Base-by-base conservation (phyloP, 176 grass and related monocot species). In the Triticum monococcum region DNA sequence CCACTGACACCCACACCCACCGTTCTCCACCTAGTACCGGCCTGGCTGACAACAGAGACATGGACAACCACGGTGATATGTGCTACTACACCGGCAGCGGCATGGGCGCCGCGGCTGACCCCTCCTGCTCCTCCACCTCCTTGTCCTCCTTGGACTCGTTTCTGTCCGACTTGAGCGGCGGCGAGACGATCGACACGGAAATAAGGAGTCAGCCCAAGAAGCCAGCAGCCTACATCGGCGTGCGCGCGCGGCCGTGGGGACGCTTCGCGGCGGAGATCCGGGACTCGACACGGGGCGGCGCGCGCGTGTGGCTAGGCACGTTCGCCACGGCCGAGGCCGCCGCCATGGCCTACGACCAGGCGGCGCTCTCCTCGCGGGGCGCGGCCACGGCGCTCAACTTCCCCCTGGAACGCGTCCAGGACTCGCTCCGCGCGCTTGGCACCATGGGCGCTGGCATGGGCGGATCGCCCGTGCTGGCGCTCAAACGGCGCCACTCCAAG, bases 271-370 rank as follows among this genome's bases (percentile, higher is more conserved):
- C 71, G 40, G 71, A 74, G 71, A 74, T 74, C n/a, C 40, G 71
- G 71, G 71, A 74, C 71, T 74, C 71, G 0, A 74, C 71, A n/a
- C 71, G 71, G 12, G 71, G 71, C 38, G 95, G 95, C 7, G 75
- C 92, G 9, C 81, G 95, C 16, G 89, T 98, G 26, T 95, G 95
- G 95, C 85, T 98, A 14, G 95, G 95, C 59, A 98, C 95, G 31
- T 95, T 98, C 87, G 63, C 72, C 70, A 95, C 95, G 30, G 91
- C 92, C 45, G 89, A 97, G 87, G 89, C 88, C 9, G 95, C 95
- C 8, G 95, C 95, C 11, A 74, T 74, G 71, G 71, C 71, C 0
- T 74, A 74, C 40, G 40, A 74, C 71, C 40, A 74, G 40, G 71
- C 71, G 5, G 38, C 40, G 3, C 71, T 74, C 0, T 46, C 40